phyloP scores from a whole-genome alignment of 768 basidiomycete species.

The Sporobolomyces pararoseus region DNA sequence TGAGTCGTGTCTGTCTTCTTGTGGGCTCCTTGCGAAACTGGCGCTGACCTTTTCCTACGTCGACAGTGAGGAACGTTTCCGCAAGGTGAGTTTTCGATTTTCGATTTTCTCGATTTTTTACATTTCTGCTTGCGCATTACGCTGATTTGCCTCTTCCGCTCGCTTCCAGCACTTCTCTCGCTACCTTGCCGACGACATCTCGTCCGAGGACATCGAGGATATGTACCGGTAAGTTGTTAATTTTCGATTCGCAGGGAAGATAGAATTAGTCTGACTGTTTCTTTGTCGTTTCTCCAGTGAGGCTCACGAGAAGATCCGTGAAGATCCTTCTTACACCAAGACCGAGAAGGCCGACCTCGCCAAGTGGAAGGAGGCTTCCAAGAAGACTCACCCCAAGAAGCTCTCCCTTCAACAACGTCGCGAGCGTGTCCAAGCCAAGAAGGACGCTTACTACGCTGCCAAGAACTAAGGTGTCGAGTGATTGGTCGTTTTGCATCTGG shows the following conservation, averaged over 20 bases:
- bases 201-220: conserved; percentile 95
- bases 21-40: no score
- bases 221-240: conserved; percentile 59
- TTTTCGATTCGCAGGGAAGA: neutral
- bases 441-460: conserved; percentile 32
- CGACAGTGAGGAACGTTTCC: conserved; percentile 79
- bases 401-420: conserved; percentile 74
- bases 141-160: neutral
- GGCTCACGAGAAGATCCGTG: conserved; percentile 92
- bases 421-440: conserved; percentile 77
- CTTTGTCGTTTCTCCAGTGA: no score
- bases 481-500: neutral
- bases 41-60: conserved; percentile 99
- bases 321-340: conserved; percentile 79
- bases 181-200: conserved; percentile 91
- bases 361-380: conserved; percentile 76
- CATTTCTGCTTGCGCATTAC: neutral
- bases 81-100: conserved; percentile 48
- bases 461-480: conserved; percentile 18
- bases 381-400: conserved; percentile 65
- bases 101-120: conserved; percentile 32
- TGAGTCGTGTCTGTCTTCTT: no score
- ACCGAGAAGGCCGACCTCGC: conserved; percentile 68
- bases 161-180: conserved; percentile 73
- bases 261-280: no score